Percentiles rank a stretch among this genome's conserved stretches.
phyloP scores from a whole-genome alignment of 2,329 filamentous ascomycete genomes.

The Botrytis tulipae region DNA sequence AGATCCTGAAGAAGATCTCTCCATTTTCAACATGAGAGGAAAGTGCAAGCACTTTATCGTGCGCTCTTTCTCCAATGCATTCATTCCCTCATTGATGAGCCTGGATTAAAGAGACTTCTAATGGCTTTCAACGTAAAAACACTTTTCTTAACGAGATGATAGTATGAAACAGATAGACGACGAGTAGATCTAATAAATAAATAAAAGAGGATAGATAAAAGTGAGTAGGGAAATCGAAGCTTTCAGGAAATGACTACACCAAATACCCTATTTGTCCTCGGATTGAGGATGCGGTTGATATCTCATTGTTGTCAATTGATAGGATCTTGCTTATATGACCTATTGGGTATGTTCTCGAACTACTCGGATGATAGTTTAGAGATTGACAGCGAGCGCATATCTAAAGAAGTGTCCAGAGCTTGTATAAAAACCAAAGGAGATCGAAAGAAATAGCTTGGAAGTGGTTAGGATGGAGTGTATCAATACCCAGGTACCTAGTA shows the following conservation, averaged over 20 bases:
- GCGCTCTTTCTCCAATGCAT: not conserved
- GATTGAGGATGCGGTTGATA: not conserved
- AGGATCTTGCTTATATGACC: not conserved
- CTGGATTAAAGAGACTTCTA: not conserved
- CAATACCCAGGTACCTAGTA: not conserved
- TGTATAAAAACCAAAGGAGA: not conserved
- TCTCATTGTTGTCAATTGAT: not conserved
- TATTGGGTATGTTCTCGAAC: too few relatives aligned
- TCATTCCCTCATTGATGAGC: not conserved
- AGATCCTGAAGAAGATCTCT: not conserved
- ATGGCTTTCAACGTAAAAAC: not conserved
- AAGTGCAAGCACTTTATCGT: not conserved
- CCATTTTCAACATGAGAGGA: not conserved
- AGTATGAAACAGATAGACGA: not conserved
- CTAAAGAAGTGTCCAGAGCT: rapidly evolving
- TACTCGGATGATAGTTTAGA: not conserved
- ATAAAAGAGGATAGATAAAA: not conserved
- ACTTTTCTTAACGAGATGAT: not conserved
- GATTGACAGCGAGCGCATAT: not conserved
- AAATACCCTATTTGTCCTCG: not conserved
- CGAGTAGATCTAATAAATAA: not conserved
- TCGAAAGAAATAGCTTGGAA: not conserved
- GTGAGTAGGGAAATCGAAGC: not conserved
- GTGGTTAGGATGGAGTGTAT: not conserved
- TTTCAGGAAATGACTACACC: not conserved